A percentile compares a stretch with the other conserved stretches of the same genome.
These are phyloP conservation scores for Rubroboletus pulcherrimus DNA, from an alignment of 768 basidiomycete species.

Conservation along the genomic window DNA sequence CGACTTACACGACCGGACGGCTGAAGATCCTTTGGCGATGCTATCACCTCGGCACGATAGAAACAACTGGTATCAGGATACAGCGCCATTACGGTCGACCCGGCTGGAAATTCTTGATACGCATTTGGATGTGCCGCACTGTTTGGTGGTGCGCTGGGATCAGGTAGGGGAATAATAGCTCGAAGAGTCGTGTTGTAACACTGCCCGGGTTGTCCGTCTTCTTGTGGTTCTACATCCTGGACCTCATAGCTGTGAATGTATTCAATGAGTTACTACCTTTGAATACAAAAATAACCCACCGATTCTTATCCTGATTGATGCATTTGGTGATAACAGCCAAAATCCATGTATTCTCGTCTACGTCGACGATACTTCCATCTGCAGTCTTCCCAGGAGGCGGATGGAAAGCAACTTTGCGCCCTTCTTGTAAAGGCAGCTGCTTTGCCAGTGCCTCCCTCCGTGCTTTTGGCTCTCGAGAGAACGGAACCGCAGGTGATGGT, in stretches of 20 bases:
- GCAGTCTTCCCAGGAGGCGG: constrained; percentile 55
- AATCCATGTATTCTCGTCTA: constrained; percentile 63
- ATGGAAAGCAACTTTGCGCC: constrained; percentile 80
- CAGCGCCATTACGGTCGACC: constrained; percentile 79
- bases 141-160: constrained; percentile 54
- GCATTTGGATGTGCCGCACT: constrained; percentile 62
- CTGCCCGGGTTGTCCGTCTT: constrained; percentile 70
- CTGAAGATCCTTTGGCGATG: constrained; percentile 51
- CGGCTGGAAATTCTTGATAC: constrained; percentile 68
- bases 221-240: constrained; percentile 80
- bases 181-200: constrained; percentile 67
- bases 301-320: constrained; percentile 68
- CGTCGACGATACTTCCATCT: constrained; percentile 48
- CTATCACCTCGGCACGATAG: constrained; percentile 80
- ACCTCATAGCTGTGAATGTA: constrained; percentile 65
- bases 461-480: constrained; percentile 63
- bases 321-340: constrained; percentile 70
- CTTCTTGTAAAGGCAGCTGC: constrained; percentile 66
- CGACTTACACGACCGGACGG: constrained; percentile 36
- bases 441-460: constrained; percentile 58
- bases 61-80: constrained; percentile 91
- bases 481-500: constrained; percentile 45
- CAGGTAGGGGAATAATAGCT: constrained; percentile 77
- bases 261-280: not conserved
- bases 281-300: constrained; percentile 34